Percentiles rank a stretch among this genome's conserved stretches.
Evolutionary conservation across 2,329 filamentous ascomycete species (phyloP).

Genomic region (Pyrenochaeta sp.): DNA sequence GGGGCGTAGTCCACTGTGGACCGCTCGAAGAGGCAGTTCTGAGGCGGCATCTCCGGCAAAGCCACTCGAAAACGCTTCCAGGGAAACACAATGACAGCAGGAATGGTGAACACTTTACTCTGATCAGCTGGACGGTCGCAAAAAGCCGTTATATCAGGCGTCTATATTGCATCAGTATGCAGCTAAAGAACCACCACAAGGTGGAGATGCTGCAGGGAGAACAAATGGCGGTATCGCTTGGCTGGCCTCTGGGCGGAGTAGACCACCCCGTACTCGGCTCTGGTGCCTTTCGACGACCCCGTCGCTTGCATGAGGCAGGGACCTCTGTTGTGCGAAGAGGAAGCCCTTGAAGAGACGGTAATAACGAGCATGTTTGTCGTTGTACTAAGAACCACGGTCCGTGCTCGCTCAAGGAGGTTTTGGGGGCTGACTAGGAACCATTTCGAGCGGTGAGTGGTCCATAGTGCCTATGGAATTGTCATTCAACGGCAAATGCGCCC

Average conservation of each 20-base stretch:
- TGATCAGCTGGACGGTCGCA: constrained; percentile 11
- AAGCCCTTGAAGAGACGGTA: constrained; percentile 3
- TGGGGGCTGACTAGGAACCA: constrained; percentile 12
- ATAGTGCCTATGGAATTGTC: neutral
- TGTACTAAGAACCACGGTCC: constrained; percentile 9
- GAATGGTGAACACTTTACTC: constrained; percentile 11
- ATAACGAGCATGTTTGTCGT: constrained; percentile 5
- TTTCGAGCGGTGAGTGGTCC: constrained; percentile 2
- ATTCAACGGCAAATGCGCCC: constrained; percentile 1
- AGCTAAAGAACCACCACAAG: constrained; percentile 10
- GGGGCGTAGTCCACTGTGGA: constrained; percentile 13
- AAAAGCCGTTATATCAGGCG: constrained; percentile 8
- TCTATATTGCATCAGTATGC: constrained; percentile 17
- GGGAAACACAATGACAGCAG: constrained; percentile 11
- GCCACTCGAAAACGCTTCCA: constrained; percentile 17
- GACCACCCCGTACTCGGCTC: constrained; percentile 12
- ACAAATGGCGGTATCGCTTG: constrained; percentile 4
- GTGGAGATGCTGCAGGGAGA: constrained; percentile 5
- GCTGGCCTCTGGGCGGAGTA: constrained; percentile 9
- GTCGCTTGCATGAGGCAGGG: constrained; percentile 7
- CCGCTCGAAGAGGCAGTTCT: constrained; percentile 13
- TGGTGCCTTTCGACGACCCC: constrained; percentile 4
- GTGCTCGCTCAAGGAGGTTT: constrained; percentile 8
- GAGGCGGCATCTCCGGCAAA: constrained; percentile 8
- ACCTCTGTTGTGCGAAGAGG: constrained; percentile 4